phyloP scores from a whole-genome alignment of 2,329 filamentous ascomycete genomes.

The Penicillium sp. region DNA sequence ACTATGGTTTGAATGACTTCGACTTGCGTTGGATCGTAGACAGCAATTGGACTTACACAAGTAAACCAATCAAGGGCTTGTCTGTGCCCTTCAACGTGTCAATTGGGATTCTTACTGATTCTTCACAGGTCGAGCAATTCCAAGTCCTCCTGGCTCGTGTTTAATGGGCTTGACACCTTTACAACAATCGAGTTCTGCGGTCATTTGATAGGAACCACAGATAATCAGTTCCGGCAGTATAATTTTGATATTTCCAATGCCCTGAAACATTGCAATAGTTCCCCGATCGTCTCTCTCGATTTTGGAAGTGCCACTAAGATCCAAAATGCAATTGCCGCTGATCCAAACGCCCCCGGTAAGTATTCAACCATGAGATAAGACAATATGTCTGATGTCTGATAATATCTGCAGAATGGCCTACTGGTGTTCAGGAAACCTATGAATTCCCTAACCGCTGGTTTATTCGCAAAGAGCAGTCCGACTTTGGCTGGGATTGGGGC shows the following conservation, averaged over 20 bases:
- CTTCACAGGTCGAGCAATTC: conserved; percentile 30
- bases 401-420: conserved; percentile 48
- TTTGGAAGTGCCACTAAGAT: conserved; percentile 60
- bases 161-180: conserved; percentile 64
- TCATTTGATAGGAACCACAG: conserved; percentile 54
- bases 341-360: conserved; percentile 50
- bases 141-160: conserved; percentile 55
- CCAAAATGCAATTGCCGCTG: conserved; percentile 52
- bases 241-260: conserved; percentile 56
- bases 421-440: conserved; percentile 48
- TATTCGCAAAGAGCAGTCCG: conserved; percentile 61
- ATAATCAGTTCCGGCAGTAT: conserved; percentile 65
- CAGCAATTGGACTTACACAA: conserved; percentile 62
- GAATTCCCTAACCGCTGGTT: conserved; percentile 57
- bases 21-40: conserved; percentile 60
- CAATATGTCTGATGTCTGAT: conserved; percentile 12
- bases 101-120: neutral
- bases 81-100: conserved; percentile 25
- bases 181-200: conserved; percentile 57
- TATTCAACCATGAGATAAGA: neutral
- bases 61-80: conserved; percentile 47
- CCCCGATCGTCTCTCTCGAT: conserved; percentile 50
- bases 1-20: conserved; percentile 60
- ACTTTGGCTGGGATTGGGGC: conserved; percentile 67
- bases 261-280: conserved; percentile 43